Base-by-base conservation (phyloP, 805 yeast genomes). In the Tetrapisispora nanseiensis region DNA sequence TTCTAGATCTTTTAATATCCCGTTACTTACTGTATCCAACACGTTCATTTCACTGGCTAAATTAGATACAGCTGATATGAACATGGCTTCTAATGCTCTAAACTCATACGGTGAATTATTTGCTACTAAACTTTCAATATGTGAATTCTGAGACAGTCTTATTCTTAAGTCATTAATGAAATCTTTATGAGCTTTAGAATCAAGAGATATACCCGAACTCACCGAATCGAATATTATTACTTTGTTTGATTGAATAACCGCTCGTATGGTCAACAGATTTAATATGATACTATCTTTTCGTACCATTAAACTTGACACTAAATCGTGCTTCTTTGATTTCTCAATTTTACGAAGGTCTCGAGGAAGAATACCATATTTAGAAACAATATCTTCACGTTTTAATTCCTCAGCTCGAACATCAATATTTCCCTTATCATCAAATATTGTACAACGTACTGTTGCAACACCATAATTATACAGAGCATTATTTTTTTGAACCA, bases 341-440 rank as follows among this genome's bases (percentile, higher is more conserved):
- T 90, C 97, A 41, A 90, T 80, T 56, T 89, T 90, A 18, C 98
- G 69, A 50, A 90, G 67, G 61, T 90, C 98, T 59, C 98, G 70
- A 0, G 97, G 96, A 44, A 83, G 76, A 21, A 90, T 62, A 11
- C 85, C 86, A 58, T 89, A 85, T 48, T 79, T 77, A 26, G 78
- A 69, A 9, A 90, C 69, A 46, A 90, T 74, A 41, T 78, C 80
- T 40, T 82, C 72, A 55, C 86, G 76, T 47, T 86, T 85, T 59
- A 82, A 78, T 53, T 79, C 83, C 35, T 78, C 72, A 1, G 90
- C 80, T 2, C 82, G 80, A 0, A 82, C 78, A 1, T 72, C 69
- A 20, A 85, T 78, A 33, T 77, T 72, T 0, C 97, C 97, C 2
- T 68, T 58, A 3, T 55, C 48, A 54, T 89, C 87, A 49, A 92